Percentiles rank a stretch among this genome's conserved stretches.
Conservation (phyloP, 2,329 filamentous ascomycete genomes). For the Cercospora zeina region DNA sequence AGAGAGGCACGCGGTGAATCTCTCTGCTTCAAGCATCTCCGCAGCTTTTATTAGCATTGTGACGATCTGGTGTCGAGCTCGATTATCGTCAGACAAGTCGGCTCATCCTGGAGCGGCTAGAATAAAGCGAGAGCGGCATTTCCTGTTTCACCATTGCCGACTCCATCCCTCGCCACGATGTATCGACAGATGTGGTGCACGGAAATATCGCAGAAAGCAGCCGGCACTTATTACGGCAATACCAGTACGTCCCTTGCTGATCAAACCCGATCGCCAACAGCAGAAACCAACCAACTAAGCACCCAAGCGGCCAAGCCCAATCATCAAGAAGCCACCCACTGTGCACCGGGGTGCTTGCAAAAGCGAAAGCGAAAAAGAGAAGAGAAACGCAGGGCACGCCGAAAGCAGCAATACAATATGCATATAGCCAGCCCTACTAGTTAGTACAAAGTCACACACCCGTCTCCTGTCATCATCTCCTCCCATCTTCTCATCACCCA, state of each 20-base stretch:
- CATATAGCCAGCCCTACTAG: too few relatives aligned
- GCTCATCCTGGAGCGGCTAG: background rate
- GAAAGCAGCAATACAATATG: background rate
- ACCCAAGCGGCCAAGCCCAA: background rate
- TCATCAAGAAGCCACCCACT: background rate
- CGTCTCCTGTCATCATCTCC: too few relatives aligned
- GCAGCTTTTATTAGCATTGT: too few relatives aligned
- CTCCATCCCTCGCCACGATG: too few relatives aligned
- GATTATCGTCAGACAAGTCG: background rate
- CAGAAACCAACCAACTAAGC: background rate
- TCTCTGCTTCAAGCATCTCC: too few relatives aligned
- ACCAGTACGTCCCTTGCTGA: background rate
- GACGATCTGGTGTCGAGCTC: too few relatives aligned
- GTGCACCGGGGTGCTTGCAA: too few relatives aligned
- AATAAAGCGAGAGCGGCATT: background rate
- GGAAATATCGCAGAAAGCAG: background rate
- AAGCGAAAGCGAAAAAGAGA: background rate
- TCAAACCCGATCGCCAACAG: background rate
- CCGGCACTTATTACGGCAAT: background rate
- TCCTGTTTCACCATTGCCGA: background rate
- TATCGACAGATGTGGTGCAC: background rate
- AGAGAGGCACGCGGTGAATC: too few relatives aligned
- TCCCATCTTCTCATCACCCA: too few relatives aligned
- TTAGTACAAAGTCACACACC: too few relatives aligned
- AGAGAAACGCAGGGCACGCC: background rate